Percentiles rank a stretch among this genome's conserved stretches.
phyloP scores from a whole-genome alignment of 169 alveolate species.

The Plasmodium berghei region DNA sequence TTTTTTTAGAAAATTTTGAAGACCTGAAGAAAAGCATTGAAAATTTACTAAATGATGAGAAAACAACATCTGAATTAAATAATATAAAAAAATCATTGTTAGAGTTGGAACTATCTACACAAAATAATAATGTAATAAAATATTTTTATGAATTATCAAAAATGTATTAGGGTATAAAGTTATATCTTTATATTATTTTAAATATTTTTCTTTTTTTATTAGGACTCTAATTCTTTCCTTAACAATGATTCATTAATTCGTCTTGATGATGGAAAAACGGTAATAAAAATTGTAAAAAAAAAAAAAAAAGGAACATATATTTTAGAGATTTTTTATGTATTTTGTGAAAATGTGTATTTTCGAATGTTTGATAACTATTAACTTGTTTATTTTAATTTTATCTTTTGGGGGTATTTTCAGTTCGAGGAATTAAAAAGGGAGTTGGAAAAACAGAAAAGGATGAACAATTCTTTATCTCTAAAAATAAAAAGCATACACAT shows the following conservation, averaged over 20 bases:
- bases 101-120: constrained; percentile 35
- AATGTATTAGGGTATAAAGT: too few relatives aligned
- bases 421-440: constrained; percentile 26
- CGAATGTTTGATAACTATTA: too few relatives aligned
- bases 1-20: constrained; percentile 45
- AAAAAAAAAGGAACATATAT: too few relatives aligned
- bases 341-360: too few relatives aligned
- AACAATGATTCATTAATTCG: too few relatives aligned
- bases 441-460: constrained; percentile 38
- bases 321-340: too few relatives aligned
- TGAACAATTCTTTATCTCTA: constrained; percentile 37
- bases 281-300: too few relatives aligned
- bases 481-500: constrained; percentile 63
- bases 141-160: neutral
- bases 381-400: neutral
- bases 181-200: too few relatives aligned
- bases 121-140: constrained; percentile 11
- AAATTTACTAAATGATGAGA: constrained; percentile 31
- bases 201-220: too few relatives aligned
- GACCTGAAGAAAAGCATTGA: constrained; percentile 35
- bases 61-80: constrained; percentile 16
- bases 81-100: constrained; percentile 24
- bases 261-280: too few relatives aligned
- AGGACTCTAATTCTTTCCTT: too few relatives aligned
- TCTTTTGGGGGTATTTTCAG: neutral